phyloP scores from a whole-genome alignment of 2,329 filamentous ascomycete species.

The Botrytis cinerea region DNA sequence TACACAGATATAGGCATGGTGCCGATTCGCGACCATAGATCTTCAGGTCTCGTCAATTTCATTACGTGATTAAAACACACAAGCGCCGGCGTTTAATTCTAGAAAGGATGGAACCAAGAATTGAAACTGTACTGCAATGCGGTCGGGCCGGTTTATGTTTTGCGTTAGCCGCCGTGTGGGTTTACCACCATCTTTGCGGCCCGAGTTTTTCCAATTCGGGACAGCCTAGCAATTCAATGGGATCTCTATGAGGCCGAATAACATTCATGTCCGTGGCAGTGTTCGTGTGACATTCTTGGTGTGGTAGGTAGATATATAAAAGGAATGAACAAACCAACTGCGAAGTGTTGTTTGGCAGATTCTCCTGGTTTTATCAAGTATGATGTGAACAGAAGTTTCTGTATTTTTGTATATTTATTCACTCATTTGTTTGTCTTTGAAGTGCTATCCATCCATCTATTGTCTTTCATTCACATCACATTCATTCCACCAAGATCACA shows the following conservation, averaged over 20 bases:
- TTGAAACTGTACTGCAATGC: background rate
- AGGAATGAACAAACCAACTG: conserved; percentile 5
- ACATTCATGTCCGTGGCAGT: background rate
- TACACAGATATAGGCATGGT: background rate
- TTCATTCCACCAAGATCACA: background rate
- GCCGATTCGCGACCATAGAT: background rate
- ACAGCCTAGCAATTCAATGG: background rate
- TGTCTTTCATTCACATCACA: background rate
- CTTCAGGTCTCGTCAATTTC: background rate
- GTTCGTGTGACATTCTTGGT: background rate
- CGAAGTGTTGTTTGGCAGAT: background rate
- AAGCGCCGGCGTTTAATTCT: background rate
- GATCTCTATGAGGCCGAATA: background rate
- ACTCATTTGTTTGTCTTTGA: background rate
- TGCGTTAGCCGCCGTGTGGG: background rate
- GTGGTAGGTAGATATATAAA: background rate
- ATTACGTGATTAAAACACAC: background rate
- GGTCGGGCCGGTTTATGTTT: background rate
- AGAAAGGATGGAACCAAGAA: background rate
- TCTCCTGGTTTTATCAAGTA: background rate
- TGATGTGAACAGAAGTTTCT: background rate
- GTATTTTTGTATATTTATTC: background rate
- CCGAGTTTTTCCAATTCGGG: background rate
- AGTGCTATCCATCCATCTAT: background rate
- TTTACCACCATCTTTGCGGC: background rate